These are phyloP conservation scores for Candida taoyuanica DNA, from an alignment of 805 yeast species.

Conservation along the genomic window DNA sequence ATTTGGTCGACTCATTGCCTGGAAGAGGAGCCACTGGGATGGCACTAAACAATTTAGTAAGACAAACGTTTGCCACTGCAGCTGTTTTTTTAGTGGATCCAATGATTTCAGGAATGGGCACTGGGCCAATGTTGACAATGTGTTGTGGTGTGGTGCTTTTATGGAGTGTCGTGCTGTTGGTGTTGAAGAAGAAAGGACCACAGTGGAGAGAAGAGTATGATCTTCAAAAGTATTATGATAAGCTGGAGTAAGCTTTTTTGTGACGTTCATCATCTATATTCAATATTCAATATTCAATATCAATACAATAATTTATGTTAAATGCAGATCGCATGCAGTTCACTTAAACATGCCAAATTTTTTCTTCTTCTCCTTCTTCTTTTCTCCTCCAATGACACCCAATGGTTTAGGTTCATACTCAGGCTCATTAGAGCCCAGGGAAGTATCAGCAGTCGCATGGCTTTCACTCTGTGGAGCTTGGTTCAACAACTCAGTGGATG, in stretches of 20 bases:
- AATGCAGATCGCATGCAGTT: slow-evolving; percentile 3
- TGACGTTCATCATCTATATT: no score
- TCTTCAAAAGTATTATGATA: slow-evolving; percentile 50
- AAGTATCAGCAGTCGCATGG: slow-evolving; percentile 6
- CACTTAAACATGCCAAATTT: slow-evolving; percentile 19
- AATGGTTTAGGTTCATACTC: slow-evolving; percentile 10
- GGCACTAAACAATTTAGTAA: slow-evolving; percentile 70
- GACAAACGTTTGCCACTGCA: slow-evolving; percentile 70
- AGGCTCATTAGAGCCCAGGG: slow-evolving; percentile 5
- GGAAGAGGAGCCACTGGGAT: slow-evolving; percentile 89
- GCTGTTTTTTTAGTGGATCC: slow-evolving; percentile 78
- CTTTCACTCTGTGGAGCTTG: background rate
- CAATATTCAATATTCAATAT: background rate
- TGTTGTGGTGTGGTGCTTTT: slow-evolving; percentile 52
- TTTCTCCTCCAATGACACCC: slow-evolving; percentile 3
- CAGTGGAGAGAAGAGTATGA: slow-evolving; percentile 61
- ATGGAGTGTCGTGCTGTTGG: slow-evolving; percentile 37
- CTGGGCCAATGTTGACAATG: slow-evolving; percentile 67
- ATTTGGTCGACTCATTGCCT: slow-evolving; percentile 78
- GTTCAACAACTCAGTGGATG: slow-evolving; percentile 7
- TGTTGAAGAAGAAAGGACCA: slow-evolving; percentile 53
- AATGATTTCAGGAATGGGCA: slow-evolving; percentile 57
- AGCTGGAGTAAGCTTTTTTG: slow-evolving; percentile 27
- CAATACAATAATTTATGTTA: background rate
- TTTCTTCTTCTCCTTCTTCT: slow-evolving; percentile 15